Evolutionary conservation across 2,329 filamentous ascomycete genomes (phyloP).

Genomic region (Phaeosphaeriaceae sp.): DNA sequence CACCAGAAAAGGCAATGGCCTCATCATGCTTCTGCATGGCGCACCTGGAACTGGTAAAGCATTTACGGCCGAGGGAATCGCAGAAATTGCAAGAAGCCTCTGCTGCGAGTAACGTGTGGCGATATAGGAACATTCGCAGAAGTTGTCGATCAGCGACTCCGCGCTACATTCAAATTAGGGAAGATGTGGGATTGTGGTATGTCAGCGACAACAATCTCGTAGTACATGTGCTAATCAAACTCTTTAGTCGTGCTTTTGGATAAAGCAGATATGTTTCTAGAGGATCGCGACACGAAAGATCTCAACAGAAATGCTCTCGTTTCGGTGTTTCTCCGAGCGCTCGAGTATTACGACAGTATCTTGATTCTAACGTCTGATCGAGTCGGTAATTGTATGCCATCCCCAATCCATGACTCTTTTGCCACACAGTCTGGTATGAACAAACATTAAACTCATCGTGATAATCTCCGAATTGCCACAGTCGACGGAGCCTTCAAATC

Average conservation of each 20-base stretch:
- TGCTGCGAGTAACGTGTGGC: too few species aligned
- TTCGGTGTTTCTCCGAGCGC: conserved; percentile 37
- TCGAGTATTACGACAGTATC: conserved; percentile 53
- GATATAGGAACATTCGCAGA: too few species aligned
- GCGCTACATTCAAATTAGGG: too few species aligned
- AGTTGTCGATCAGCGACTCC: too few species aligned
- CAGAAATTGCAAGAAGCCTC: too few species aligned
- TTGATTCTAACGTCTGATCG: conserved; percentile 54
- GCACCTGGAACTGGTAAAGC: not conserved
- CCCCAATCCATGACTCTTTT: too few species aligned
- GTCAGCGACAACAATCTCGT: conserved; percentile 19
- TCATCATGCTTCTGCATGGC: conserved; percentile 21
- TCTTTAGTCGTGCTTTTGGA: conserved; percentile 58
- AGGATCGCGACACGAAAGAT: conserved; percentile 13
- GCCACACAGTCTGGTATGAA: too few species aligned
- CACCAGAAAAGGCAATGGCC: conserved; percentile 35
- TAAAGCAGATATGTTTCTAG: conserved; percentile 51
- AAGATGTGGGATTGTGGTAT: too few species aligned
- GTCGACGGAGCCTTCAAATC: conserved; percentile 50
- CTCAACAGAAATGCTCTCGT: conserved; percentile 32
- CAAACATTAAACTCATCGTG: conserved; percentile 24
- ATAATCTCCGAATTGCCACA: conserved; percentile 30
- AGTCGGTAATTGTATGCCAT: too few species aligned
- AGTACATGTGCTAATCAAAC: conserved; percentile 56
- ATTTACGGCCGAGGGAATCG: too few species aligned